A percentile compares a stretch with the other conserved stretches of the same genome.
These are phyloP conservation scores for Capsicum pubescens DNA, from an alignment of 257 asterid genomes.

Conservation along the genomic window DNA sequence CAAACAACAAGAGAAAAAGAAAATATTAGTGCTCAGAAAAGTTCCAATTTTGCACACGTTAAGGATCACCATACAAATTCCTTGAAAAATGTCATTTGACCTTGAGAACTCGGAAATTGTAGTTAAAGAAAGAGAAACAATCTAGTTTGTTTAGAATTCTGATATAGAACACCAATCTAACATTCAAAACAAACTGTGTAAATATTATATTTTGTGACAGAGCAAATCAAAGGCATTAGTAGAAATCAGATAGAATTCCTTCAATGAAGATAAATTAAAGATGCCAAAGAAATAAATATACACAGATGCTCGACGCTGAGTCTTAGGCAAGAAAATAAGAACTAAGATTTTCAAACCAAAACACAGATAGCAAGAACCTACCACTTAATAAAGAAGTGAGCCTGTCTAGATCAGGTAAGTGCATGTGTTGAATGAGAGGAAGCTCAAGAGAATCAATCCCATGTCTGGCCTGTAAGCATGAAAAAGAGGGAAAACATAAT, in stretches of 20 bases:
- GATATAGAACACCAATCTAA: not conserved
- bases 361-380: constrained; percentile 39
- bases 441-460: constrained; percentile 75
- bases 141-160: not conserved
- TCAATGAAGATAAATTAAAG: constrained; percentile 2
- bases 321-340: not conserved
- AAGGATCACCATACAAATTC: not conserved
- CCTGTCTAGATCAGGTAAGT: constrained; percentile 59
- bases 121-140: not conserved
- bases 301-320: not conserved
- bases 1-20: not conserved
- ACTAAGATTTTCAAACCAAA: not conserved
- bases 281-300: not conserved
- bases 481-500: constrained; percentile 3
- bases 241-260: not conserved
- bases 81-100: not conserved
- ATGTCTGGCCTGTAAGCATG: constrained; percentile 52
- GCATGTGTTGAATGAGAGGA: constrained; percentile 78
- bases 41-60: not conserved
- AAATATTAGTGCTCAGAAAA: not conserved
- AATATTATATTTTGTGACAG: not conserved
- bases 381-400: constrained; percentile 63
- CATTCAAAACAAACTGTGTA: not conserved
- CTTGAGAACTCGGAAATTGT: not conserved
- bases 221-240: not conserved